Evolutionary conservation across 2,329 filamentous ascomycete species (phyloP), one percentile per base, ranked within the genome.

Genomic region (Cercospora sp.): DNA sequence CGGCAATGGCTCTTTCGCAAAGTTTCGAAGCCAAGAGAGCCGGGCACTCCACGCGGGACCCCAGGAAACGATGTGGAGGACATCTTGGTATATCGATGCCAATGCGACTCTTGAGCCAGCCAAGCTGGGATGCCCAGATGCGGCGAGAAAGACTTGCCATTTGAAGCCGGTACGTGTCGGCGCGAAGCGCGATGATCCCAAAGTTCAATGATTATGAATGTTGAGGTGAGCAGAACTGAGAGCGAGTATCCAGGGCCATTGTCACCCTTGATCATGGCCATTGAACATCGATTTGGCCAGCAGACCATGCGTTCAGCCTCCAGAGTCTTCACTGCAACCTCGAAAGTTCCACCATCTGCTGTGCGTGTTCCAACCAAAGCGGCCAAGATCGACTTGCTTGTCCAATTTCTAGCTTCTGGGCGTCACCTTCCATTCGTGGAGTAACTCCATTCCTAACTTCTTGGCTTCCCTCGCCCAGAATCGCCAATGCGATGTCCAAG

Each of bases 81-180:
- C 28, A 31, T 20, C 55, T 31, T 36, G 55, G 31, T 59, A 36
- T 31, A 31, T n/a, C 28, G 20, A 18, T 33, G 55, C 55, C 55
- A 59, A 59, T 36, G 55, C 55, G 55, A 31, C 16, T 59, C 18
- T 59, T 36, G 18, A 20, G 18, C 28, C 55, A 31, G 55, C 55
- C 55, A 59, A 59, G 28, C 16, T 58, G 55, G 28, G 10, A 58
- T 26, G 55, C 55, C 55, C 55, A 58, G 55, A 33, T 28, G 12
- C 18, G 55, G 12, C n/a, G 55, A 23, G 10, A 3, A n/a, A 7
- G 9, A 59, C 4, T 59, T 39, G 28, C 6, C 12, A 53, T 28
- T 28, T 53, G 48, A 53, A 59, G 55, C 55, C 55, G 55, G 55
- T 20, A n/a, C 55, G 55, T 36, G 16, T 36, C 55, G 55, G 55